Evolutionary conservation across 2,329 filamentous ascomycete genomes (phyloP).

Genomic region (Penicillium sumatraense): DNA sequence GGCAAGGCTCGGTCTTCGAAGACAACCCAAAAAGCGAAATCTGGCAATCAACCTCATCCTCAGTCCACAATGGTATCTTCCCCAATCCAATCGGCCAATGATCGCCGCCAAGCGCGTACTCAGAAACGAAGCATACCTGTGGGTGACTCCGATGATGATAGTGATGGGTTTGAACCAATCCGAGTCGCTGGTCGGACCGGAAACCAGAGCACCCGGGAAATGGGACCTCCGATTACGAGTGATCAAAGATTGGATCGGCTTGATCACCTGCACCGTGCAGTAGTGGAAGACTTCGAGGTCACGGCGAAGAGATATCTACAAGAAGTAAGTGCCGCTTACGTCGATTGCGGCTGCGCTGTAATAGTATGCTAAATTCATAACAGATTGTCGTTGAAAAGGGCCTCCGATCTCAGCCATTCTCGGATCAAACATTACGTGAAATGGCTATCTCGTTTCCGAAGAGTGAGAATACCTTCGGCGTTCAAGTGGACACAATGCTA

Average conservation of each 20-base stretch:
- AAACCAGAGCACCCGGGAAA: constrained; percentile 28
- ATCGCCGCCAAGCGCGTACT: constrained; percentile 38
- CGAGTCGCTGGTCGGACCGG: constrained; percentile 39
- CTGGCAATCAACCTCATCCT: constrained; percentile 53
- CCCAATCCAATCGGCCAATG: constrained; percentile 56
- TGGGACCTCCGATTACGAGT: constrained; percentile 53
- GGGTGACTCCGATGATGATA: constrained; percentile 42
- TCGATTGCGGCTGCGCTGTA: not conserved
- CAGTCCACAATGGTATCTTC: constrained; percentile 71
- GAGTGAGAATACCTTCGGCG: constrained; percentile 31
- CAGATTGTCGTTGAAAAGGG: constrained; percentile 49
- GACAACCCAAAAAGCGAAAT: constrained; percentile 36
- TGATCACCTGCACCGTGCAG: constrained; percentile 47
- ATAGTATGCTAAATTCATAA: constrained; percentile 6
- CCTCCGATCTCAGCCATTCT: constrained; percentile 52
- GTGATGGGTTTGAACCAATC: constrained; percentile 50
- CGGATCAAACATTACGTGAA: constrained; percentile 51
- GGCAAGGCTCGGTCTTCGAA: constrained; percentile 39
- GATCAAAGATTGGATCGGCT: constrained; percentile 48
- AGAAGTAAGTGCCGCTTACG: constrained; percentile 36
- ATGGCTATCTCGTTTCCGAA: constrained; percentile 54
- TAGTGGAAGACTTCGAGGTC: constrained; percentile 54
- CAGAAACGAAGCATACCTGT: constrained; percentile 27
- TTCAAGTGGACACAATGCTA: constrained; percentile 4
- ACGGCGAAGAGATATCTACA: constrained; percentile 50